A percentile compares a stretch with the other conserved stretches of the same genome.
Conservation (phyloP, 495 filamentous ascomycete species). For the Neurospora cerealis region DNA sequence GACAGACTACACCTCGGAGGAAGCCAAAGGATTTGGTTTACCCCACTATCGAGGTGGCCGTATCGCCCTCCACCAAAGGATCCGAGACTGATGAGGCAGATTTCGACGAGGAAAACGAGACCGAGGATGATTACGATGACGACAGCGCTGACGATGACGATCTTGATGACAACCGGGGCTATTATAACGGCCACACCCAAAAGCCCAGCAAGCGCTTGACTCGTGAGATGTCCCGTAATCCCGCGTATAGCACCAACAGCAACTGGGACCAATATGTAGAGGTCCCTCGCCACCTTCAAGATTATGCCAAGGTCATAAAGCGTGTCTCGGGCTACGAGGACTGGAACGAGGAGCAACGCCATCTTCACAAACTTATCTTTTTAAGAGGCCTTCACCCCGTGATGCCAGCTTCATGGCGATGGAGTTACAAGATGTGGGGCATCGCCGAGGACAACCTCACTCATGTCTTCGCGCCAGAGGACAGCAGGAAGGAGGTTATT, state of each 20-base stretch:
- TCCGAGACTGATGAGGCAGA: not conserved
- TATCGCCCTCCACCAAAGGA: not conserved
- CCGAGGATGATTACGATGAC: not conserved
- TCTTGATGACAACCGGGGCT: not conserved
- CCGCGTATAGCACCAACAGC: constrained; percentile 9
- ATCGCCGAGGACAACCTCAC: constrained; percentile 14
- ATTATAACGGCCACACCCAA: not conserved
- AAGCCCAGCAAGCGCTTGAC: not conserved
- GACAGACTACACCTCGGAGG: not conserved
- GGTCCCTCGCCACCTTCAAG: constrained; percentile 6
- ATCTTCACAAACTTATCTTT: constrained; percentile 19
- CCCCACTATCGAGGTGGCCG: not conserved
- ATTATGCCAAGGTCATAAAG: constrained; percentile 9
- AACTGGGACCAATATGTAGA: constrained; percentile 20
- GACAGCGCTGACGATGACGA: constrained; percentile 1
- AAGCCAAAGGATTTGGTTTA: not conserved
- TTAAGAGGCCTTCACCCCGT: constrained; percentile 23
- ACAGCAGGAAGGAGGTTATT: constrained; percentile 16
- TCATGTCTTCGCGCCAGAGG: constrained; percentile 14
- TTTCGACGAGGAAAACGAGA: not conserved
- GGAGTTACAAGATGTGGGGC: constrained; percentile 23
- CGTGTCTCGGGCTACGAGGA: constrained; percentile 12
- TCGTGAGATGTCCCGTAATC: not conserved
- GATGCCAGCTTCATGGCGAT: constrained; percentile 21
- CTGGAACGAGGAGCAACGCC: constrained; percentile 20